Conservation (phyloP, 148 eudicot genomes). For the Persicaria maculosa region DNA sequence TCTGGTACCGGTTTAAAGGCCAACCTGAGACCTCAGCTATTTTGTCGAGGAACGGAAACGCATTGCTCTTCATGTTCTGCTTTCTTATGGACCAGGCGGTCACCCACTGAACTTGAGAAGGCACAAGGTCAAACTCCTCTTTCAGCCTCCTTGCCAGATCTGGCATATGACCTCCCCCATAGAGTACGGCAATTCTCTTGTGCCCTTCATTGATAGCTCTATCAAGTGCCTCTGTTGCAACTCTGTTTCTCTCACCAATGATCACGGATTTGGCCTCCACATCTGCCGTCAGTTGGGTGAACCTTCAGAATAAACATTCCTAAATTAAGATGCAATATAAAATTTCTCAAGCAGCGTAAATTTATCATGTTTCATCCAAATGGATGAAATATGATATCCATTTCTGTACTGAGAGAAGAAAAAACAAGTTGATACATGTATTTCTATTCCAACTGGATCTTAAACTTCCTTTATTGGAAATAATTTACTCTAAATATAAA, state of each 20-base stretch:
- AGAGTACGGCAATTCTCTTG: conserved; percentile 81
- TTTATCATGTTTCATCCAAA: neutral
- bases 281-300: conserved; percentile 66
- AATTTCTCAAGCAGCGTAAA: neutral
- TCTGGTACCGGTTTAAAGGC: conserved; percentile 85
- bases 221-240: conserved; percentile 62
- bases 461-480: neutral
- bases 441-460: neutral
- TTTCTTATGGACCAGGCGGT: conserved; percentile 88
- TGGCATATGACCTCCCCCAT: conserved; percentile 99
- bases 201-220: conserved; percentile 67
- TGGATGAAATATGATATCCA: neutral
- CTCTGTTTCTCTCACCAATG: conserved; percentile 91
- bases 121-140: conserved; percentile 71
- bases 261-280: conserved; percentile 82
- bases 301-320: conserved; percentile 36
- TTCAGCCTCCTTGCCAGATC: conserved; percentile 76
- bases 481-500: neutral
- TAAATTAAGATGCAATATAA: neutral
- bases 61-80: conserved; percentile 40
- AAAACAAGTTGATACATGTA: neutral
- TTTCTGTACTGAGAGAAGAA: neutral
- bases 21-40: conserved; percentile 71
- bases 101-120: conserved; percentile 74
- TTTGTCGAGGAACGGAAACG: conserved; percentile 56